Evolutionary conservation across 208 protist genomes (phyloP), one percentile per base, ranked within the genome.

Genomic region (Trypanosoma cruzi): DNA sequence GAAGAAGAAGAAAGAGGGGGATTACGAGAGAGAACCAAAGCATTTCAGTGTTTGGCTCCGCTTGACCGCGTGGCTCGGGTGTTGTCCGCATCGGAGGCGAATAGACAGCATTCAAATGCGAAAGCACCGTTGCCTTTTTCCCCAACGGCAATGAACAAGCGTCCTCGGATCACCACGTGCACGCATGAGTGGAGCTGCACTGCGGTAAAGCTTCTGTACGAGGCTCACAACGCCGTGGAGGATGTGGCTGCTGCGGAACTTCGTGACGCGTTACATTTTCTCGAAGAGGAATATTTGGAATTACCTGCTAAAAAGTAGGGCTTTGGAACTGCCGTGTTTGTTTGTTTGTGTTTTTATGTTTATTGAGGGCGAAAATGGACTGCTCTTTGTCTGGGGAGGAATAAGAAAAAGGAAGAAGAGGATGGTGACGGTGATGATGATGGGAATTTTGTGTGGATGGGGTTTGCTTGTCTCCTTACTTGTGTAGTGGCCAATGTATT

Each of bases 141-240:
- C 40, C 22, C 36, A n/a, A 14, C 3, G 20, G 11, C 24, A 28
- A 24, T 48, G 24, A 59, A 55, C 32, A 59, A 56, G 26, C 52
- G 50, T 26, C 26, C 48, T 32, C 31, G 54, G n/a, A 26, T 62
- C 4, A 61, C 69, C 10, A 71, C 64, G 3, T 65, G 48, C 29
- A 66, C 57, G 53, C 80, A 82, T 60, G 58, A 59, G 10, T 79
- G 67, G 68, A 78, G 71, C 36, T 54, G 69, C 36, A 79, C 80
- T 18, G 76, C 72, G 22, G 55, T 85, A 34, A 85, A 82, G 46
- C 68, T 92, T 61, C 61, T 92, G 13, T 92, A 86, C 56, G 86
- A 92, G 34, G 58, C 56, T 36, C 44, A 53, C 31, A 10, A 56
- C 29, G 57, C 75, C 1, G 83, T 77, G n/a, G 68, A 63, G 7